These are phyloP conservation scores for Trichoderma atroviride DNA, from an alignment of 2,329 filamentous ascomycete genomes.

Conservation along the genomic window DNA sequence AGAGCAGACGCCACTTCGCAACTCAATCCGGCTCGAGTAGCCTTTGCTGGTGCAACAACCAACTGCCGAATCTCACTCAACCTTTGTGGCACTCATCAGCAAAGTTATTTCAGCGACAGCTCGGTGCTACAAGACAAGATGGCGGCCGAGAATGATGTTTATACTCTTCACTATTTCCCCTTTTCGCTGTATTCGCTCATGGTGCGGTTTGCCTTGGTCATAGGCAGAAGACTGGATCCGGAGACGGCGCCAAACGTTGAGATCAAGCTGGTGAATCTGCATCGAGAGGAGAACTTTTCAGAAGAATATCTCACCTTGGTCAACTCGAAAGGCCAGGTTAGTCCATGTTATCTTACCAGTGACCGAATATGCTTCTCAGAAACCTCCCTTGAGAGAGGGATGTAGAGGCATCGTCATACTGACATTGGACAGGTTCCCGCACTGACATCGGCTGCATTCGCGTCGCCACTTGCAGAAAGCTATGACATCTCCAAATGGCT, in stretches of 20 bases:
- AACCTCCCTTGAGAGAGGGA: neutral
- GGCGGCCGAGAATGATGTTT: conserved; percentile 22
- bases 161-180: conserved; percentile 37
- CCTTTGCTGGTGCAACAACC: neutral
- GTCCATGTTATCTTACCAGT: neutral
- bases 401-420: neutral
- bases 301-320: conserved; percentile 36
- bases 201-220: conserved; percentile 36
- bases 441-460: conserved; percentile 34
- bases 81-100: neutral
- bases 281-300: conserved; percentile 35
- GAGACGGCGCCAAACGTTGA: conserved; percentile 33
- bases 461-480: conserved; percentile 34
- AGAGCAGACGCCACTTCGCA: neutral
- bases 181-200: conserved; percentile 40
- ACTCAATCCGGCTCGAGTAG: neutral
- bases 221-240: conserved; percentile 33
- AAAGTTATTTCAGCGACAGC: neutral
- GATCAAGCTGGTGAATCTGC: conserved; percentile 36
- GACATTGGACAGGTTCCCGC: conserved; percentile 33
- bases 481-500: conserved; percentile 37
- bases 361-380: neutral
- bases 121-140: neutral
- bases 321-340: conserved; percentile 37
- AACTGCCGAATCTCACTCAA: neutral